Percentiles rank a stretch among this genome's conserved stretches.
phyloP scores from a whole-genome alignment of 345 rosid genomes.

The Eutrema yunnanense region DNA sequence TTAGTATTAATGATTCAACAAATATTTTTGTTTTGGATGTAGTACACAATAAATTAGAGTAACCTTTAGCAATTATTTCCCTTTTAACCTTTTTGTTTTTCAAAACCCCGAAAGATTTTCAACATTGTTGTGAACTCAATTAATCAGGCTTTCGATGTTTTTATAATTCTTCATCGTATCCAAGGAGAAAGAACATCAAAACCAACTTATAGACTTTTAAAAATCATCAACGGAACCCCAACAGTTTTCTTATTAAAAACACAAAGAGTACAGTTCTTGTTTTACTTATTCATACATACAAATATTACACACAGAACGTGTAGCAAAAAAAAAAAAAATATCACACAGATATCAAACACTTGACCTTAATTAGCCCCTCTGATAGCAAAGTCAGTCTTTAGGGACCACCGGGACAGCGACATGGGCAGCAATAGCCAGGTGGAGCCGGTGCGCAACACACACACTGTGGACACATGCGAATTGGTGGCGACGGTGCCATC shows the following conservation, averaged over 20 bases:
- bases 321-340: neutral
- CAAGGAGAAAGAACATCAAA: neutral
- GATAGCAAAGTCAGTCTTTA: conserved; percentile 2
- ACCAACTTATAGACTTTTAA: neutral
- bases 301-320: neutral
- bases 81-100: neutral
- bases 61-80: neutral
- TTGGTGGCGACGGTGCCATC: conserved; percentile 27
- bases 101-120: neutral
- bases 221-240: neutral
- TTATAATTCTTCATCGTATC: neutral
- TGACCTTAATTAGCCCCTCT: neutral
- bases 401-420: conserved; percentile 17
- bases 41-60: no score
- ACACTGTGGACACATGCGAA: conserved; percentile 28
- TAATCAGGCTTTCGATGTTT: neutral
- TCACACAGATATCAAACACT: neutral
- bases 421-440: conserved; percentile 27
- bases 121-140: neutral
- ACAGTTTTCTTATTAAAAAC: conserved; percentile 1
- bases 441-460: conserved; percentile 27
- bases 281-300: neutral
- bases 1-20: no score
- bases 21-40: no score
- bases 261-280: neutral